These are phyloP conservation scores for Panicum hallii DNA, from an alignment of 202 grass and related monocot genomes.

Conservation along the genomic window DNA sequence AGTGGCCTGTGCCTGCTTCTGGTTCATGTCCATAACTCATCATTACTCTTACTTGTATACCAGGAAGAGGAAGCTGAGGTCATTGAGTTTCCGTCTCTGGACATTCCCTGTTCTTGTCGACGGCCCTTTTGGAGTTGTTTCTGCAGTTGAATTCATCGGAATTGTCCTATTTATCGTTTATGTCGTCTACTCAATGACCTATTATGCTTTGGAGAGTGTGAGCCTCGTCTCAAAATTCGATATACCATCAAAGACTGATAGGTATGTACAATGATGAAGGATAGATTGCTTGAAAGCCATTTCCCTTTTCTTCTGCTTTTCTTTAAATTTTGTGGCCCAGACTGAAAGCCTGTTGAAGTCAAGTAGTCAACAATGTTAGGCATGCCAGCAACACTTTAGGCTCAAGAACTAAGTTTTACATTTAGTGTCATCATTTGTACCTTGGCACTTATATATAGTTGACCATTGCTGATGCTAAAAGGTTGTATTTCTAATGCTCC, in stretches of 20 bases:
- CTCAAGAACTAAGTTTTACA: constrained; percentile 1
- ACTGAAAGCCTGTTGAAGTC: not conserved
- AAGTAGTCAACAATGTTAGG: not conserved
- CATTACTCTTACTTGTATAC: constrained; percentile 9
- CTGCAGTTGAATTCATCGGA: constrained; percentile 85
- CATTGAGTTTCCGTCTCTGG: constrained; percentile 81
- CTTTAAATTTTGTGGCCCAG: not conserved
- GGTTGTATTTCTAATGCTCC: not conserved
- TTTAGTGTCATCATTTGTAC: not conserved
- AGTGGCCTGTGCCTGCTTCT: not conserved
- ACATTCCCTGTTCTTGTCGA: constrained; percentile 86
- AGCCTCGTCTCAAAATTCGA: constrained; percentile 47
- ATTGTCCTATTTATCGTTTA: constrained; percentile 71
- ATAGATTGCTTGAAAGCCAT: not conserved
- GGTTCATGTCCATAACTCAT: constrained; percentile 12
- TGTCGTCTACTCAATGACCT: constrained; percentile 70
- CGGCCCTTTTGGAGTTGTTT: constrained; percentile 89
- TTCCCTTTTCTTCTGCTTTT: not conserved
- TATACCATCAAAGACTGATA: constrained; percentile 33
- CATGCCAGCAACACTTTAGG: not conserved
- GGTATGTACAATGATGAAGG: constrained; percentile 53
- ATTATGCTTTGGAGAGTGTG: constrained; percentile 54
- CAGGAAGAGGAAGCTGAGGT: constrained; percentile 75
- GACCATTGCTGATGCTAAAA: not conserved
- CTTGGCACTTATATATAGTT: not conserved